phyloP scores from a whole-genome alignment of 148 eudicot genomes.

The Persicaria tinctoria region DNA sequence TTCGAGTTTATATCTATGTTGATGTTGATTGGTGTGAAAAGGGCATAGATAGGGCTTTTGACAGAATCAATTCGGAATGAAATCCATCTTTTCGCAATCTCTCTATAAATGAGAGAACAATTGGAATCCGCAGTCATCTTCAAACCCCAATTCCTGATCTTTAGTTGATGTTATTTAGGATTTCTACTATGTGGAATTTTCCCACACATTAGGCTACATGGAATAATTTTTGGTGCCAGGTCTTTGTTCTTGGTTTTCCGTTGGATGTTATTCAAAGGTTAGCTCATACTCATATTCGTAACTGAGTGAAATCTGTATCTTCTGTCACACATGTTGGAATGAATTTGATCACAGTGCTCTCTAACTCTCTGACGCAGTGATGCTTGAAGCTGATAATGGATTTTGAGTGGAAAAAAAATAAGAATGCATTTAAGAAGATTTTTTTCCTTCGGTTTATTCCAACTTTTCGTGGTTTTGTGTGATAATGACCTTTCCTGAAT shows the following conservation, averaged over 20 bases:
- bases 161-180: neutral
- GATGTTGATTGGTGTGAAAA: conserved; percentile 2
- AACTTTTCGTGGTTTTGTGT: neutral
- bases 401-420: neutral
- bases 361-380: neutral
- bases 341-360: neutral
- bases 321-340: too few species aligned
- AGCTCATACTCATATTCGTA: neutral
- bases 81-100: neutral
- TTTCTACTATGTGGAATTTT: neutral
- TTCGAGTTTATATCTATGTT: neutral
- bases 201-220: neutral
- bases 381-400: neutral
- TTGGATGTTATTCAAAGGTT: conserved; percentile 2
- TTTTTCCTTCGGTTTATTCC: neutral
- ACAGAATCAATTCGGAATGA: neutral
- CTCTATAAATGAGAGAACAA: neutral
- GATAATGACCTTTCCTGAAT: neutral
- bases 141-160: neutral
- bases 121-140: neutral
- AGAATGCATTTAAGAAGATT: neutral
- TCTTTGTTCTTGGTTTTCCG: neutral
- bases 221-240: neutral
- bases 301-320: too few species aligned
- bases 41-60: neutral